Conservation (phyloP, 495 filamentous ascomycete species). For the Tuber calosporum region DNA sequence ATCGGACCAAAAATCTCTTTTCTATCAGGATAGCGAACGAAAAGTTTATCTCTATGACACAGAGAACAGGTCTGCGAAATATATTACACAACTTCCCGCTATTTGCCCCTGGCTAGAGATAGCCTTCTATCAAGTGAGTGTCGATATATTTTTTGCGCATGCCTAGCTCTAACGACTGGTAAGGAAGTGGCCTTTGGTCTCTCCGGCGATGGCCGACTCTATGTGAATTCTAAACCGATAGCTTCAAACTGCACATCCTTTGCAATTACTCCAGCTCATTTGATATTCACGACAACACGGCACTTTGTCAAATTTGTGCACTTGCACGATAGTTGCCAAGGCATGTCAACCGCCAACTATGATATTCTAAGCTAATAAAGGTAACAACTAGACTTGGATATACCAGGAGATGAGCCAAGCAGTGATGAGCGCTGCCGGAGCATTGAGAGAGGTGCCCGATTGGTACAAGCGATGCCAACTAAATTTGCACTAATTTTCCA, state of each 20-base stretch:
- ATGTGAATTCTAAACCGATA: slow-evolving; percentile 64
- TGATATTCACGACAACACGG: slow-evolving; percentile 84
- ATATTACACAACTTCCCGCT: slow-evolving; percentile 44
- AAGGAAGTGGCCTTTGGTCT: slow-evolving; percentile 53
- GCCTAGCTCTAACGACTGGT: not conserved
- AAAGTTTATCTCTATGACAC: slow-evolving; percentile 41
- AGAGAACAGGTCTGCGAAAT: slow-evolving; percentile 28
- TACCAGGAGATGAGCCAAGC: slow-evolving; percentile 82
- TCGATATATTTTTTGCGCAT: not conserved
- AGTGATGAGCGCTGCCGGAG: slow-evolving; percentile 86
- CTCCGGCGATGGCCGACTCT: slow-evolving; percentile 66
- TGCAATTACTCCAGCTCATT: slow-evolving; percentile 67
- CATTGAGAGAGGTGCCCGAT: slow-evolving; percentile 77
- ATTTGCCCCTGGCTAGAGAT: slow-evolving; percentile 53
- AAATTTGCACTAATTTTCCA: slow-evolving; percentile 75
- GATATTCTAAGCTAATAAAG: slow-evolving; percentile 16
- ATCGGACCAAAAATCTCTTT: slow-evolving; percentile 40
- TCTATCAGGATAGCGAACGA: slow-evolving; percentile 42
- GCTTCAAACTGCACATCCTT: slow-evolving; percentile 88
- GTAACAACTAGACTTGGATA: slow-evolving; percentile 54
- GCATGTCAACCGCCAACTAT: slow-evolving; percentile 46
- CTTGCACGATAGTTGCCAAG: slow-evolving; percentile 53
- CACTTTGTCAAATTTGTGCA: slow-evolving; percentile 93
- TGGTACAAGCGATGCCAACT: slow-evolving; percentile 85
- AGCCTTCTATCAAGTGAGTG: slow-evolving; percentile 31